Conservation (phyloP, 1,284 basidiomycete species). For the Rhodotorula sp. region DNA sequence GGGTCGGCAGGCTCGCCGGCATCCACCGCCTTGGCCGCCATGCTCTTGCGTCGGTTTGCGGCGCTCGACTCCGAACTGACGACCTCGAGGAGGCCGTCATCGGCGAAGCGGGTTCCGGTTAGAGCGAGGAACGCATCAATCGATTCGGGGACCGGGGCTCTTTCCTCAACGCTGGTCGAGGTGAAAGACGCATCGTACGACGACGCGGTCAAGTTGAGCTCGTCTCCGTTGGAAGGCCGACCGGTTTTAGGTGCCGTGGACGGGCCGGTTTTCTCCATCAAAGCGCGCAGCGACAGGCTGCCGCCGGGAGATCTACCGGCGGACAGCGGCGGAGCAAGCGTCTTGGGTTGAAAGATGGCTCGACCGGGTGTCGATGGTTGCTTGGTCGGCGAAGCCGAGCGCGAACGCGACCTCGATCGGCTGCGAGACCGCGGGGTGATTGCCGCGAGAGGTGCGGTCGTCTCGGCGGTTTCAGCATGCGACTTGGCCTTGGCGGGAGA, state of each 20-base stretch:
- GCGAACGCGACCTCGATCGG: constrained; percentile 13
- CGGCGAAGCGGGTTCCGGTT: constrained; percentile 33
- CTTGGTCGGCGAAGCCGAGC: constrained; percentile 27
- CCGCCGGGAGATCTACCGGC: constrained; percentile 33
- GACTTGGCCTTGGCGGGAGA: neutral
- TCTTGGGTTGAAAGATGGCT: constrained; percentile 12
- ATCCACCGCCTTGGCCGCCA: constrained; percentile 20
- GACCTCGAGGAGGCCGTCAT: constrained; percentile 28
- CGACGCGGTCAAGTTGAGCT: constrained; percentile 31
- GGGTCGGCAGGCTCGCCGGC: neutral
- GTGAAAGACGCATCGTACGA: constrained; percentile 30
- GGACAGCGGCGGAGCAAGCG: constrained; percentile 21
- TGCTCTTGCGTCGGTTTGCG: constrained; percentile 30
- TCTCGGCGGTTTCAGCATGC: neutral
- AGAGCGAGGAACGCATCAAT: constrained; percentile 36
- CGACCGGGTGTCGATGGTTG: constrained; percentile 9
- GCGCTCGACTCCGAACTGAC: constrained; percentile 30
- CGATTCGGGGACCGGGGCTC: constrained; percentile 15
- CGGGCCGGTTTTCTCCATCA: constrained; percentile 9
- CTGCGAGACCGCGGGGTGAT: constrained; percentile 7
- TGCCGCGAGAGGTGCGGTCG: neutral
- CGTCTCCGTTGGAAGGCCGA: neutral
- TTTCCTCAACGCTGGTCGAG: neutral
- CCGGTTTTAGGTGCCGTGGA: neutral
- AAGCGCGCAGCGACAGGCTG: constrained; percentile 23